Evolutionary conservation across 2,329 filamentous ascomycete genomes (phyloP).

Genomic region (Talaromyces sp.): DNA sequence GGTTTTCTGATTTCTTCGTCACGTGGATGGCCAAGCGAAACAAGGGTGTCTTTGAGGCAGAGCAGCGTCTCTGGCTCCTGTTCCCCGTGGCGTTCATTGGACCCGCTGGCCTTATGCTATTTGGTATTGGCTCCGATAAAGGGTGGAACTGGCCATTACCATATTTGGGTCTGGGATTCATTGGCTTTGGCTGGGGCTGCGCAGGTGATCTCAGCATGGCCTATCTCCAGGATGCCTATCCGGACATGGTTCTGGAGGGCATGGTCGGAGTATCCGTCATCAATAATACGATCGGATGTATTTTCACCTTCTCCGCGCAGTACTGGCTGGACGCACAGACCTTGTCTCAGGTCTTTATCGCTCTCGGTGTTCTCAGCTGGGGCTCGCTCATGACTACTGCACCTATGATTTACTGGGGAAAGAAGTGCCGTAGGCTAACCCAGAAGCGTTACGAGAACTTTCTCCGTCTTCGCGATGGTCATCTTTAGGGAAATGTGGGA

Average conservation of each 20-base stretch:
- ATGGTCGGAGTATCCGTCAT: slow-evolving; percentile 63
- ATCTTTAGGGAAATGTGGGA: background rate
- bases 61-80: slow-evolving; percentile 58
- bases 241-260: slow-evolving; percentile 60
- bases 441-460: slow-evolving; percentile 51
- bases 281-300: slow-evolving; percentile 58
- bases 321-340: slow-evolving; percentile 53
- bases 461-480: slow-evolving; percentile 50
- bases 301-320: slow-evolving; percentile 57
- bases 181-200: slow-evolving; percentile 63
- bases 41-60: slow-evolving; percentile 58
- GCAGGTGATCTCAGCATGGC: slow-evolving; percentile 60
- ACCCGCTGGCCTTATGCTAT: slow-evolving; percentile 56
- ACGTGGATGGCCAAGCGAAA: slow-evolving; percentile 59
- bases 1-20: slow-evolving; percentile 59
- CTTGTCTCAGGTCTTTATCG: slow-evolving; percentile 54
- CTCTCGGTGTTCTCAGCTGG: slow-evolving; percentile 55
- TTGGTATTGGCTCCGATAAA: slow-evolving; percentile 52
- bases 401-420: slow-evolving; percentile 60
- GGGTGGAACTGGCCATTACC: slow-evolving; percentile 58
- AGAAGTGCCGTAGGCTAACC: slow-evolving; percentile 54
- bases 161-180: slow-evolving; percentile 60
- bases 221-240: slow-evolving; percentile 60
- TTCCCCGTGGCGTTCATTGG: slow-evolving; percentile 54
- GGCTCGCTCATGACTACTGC: slow-evolving; percentile 54